phyloP scores from a whole-genome alignment of 2,329 filamentous ascomycete species.

The Alternaria panax region DNA sequence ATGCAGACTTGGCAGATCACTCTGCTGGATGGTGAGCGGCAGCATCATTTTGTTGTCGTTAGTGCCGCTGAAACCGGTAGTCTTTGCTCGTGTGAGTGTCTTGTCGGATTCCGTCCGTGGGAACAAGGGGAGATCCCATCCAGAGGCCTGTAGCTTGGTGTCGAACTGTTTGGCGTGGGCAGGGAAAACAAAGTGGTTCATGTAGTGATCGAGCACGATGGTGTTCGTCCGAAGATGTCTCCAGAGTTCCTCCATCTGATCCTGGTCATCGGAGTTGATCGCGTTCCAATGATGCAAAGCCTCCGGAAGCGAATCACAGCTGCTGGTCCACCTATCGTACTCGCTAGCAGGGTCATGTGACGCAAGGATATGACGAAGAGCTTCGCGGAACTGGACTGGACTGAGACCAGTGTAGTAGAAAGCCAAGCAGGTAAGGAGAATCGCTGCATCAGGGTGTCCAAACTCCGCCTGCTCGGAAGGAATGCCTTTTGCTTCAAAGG shows the following conservation, averaged over 20 bases:
- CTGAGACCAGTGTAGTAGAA: conserved; percentile 71
- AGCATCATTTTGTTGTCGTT: conserved; percentile 68
- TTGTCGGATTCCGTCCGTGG: no score
- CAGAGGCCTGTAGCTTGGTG: conserved; percentile 68
- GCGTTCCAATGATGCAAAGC: conserved; percentile 31
- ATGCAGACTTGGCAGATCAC: conserved; percentile 61
- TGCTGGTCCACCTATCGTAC: conserved; percentile 59
- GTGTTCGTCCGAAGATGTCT: conserved; percentile 62
- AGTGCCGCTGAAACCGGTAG: conserved; percentile 74
- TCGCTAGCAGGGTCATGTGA: conserved; percentile 62
- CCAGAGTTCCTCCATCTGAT: conserved; percentile 59
- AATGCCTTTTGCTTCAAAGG: conserved; percentile 70
- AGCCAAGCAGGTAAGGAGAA: conserved; percentile 69
- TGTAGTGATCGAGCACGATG: conserved; percentile 67
- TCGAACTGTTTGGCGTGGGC: conserved; percentile 69
- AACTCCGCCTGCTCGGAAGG: conserved; percentile 70
- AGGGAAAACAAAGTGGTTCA: conserved; percentile 66
- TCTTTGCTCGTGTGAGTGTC: conserved; percentile 27
- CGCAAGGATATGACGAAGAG: conserved; percentile 57
- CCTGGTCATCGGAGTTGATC: conserved; percentile 55
- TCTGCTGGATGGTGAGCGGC: conserved; percentile 63
- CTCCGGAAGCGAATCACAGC: conserved; percentile 27
- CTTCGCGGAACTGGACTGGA: conserved; percentile 57
- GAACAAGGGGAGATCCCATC: conserved; percentile 65
- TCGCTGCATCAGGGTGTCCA: conserved; percentile 71